Base-by-base conservation (phyloP, 768 basidiomycete genomes). In the Suillus sp. region DNA sequence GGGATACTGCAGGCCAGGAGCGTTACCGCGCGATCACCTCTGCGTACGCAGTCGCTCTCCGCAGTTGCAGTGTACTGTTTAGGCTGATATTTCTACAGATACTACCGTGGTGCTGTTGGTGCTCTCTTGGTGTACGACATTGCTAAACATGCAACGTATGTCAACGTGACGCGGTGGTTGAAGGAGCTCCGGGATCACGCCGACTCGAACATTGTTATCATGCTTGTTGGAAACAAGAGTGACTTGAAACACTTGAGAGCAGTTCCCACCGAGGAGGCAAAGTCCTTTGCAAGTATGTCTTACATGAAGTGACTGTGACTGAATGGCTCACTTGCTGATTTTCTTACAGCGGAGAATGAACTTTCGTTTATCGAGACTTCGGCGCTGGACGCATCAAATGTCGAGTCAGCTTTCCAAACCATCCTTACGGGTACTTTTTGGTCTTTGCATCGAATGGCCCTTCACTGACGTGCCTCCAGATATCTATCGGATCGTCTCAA, bases 1-100 rank as follows among this genome's bases (percentile, higher is more conserved):
- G 96, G 96, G 97, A 99, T 78, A 99, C 96, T 69, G 96, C 96
- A 71, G 96, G 96, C 22, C 95, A 98, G 78, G 96, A 98, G 78
- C 90, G 95, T 68, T 98, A 99, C 80, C 89, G 96, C 62, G 96
- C 96, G 59, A 99, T 98, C 77, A 97, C 96, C 55, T 95, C 96
- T 72, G 96, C 96, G 92, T 92, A 61, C 75, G 88, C 72, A n/a
- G 3, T 40, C 67, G 14, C 59, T 53, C 7, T 64, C 37, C 34
- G 3, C 58, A 62, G 66, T 37, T 42, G 25, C 34, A 27, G 3
- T 38, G 27, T 38, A 25, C 25, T 34, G n/a, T 22, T 34, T 43
- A 6, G 16, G 16, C 38, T 42, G 53, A 70, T 45, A 3, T 13
- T 59, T 57, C 22, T 55, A 27, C 71, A 96, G 94, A 16, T 99